Evolutionary conservation across 805 yeast species (phyloP).

Genomic region (Yarrowia keelungensis): DNA sequence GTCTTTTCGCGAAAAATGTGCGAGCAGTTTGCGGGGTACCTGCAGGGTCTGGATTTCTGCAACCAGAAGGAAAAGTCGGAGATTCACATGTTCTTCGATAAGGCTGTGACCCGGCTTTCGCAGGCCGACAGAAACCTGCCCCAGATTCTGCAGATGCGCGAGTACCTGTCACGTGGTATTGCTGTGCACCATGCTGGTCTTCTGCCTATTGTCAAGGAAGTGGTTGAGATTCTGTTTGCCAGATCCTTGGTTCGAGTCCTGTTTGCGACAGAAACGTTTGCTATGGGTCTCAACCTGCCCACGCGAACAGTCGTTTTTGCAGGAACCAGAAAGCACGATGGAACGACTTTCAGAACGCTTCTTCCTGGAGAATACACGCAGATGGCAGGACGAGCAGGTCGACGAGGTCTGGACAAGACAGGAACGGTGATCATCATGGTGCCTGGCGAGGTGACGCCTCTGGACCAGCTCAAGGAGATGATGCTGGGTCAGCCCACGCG

Average conservation of each 20-base stretch:
- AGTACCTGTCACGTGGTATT: slow-evolving; percentile 85
- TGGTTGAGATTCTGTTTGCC: slow-evolving; percentile 90
- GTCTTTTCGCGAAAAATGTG: slow-evolving; percentile 94
- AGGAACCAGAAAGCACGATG: slow-evolving; percentile 88
- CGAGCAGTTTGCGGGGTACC: slow-evolving; percentile 87
- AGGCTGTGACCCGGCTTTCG: slow-evolving; percentile 83
- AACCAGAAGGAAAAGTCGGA: slow-evolving; percentile 86
- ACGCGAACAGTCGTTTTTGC: slow-evolving; percentile 95
- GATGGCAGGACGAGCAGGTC: slow-evolving; percentile 99
- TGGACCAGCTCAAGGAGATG: slow-evolving; percentile 71
- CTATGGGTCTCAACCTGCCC: slow-evolving; percentile 97
- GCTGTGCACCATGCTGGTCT: slow-evolving; percentile 97
- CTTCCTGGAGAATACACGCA: slow-evolving; percentile 97
- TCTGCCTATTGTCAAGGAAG: slow-evolving; percentile 89
- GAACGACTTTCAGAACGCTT: slow-evolving; percentile 77
- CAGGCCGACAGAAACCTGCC: slow-evolving; percentile 94
- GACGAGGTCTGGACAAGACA: slow-evolving; percentile 91
- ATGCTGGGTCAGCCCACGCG: slow-evolving; percentile 90
- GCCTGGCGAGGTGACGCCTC: slow-evolving; percentile 48
- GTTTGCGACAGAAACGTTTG: slow-evolving; percentile 98
- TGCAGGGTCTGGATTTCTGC: slow-evolving; percentile 78
- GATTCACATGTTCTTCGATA: slow-evolving; percentile 90
- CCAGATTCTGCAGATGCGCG: slow-evolving; percentile 83
- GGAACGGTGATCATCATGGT: slow-evolving; percentile 97
- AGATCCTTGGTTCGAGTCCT: slow-evolving; percentile 84